Conservation (phyloP, 2,329 filamentous ascomycete genomes). For the Xylaria sp. region DNA sequence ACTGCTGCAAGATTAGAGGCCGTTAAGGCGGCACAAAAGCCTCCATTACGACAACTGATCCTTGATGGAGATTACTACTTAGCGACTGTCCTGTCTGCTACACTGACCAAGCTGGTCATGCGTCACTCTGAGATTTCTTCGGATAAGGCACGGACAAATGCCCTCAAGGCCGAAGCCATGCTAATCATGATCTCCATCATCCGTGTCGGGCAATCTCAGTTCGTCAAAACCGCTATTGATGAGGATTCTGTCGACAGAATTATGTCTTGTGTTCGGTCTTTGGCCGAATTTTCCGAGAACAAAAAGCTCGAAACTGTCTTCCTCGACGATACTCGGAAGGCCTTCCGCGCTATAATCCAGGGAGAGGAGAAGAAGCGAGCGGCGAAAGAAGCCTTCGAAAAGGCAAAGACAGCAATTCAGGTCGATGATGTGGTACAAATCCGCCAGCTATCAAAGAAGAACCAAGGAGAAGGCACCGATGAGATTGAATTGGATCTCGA, state of each 20-base stretch:
- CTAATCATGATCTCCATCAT: constrained; percentile 99
- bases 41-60: constrained; percentile 91
- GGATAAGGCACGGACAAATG: constrained; percentile 88
- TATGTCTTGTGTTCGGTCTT: constrained; percentile 94
- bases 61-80: constrained; percentile 98
- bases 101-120: constrained; percentile 97
- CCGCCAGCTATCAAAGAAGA: constrained; percentile 93
- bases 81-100: constrained; percentile 93
- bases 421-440: constrained; percentile 96
- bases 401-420: constrained; percentile 92
- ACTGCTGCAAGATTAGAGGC: constrained; percentile 92
- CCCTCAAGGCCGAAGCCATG: constrained; percentile 96
- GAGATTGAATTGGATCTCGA: constrained; percentile 91
- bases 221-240: constrained; percentile 96
- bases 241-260: constrained; percentile 98
- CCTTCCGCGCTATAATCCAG: constrained; percentile 96
- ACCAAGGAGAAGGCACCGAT: constrained; percentile 81
- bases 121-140: constrained; percentile 92
- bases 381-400: constrained; percentile 92
- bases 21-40: constrained; percentile 96
- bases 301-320: constrained; percentile 94
- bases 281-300: constrained; percentile 89
- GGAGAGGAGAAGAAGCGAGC: constrained; percentile 97
- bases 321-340: constrained; percentile 92
- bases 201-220: constrained; percentile 97